phyloP scores from a whole-genome alignment of 306 rosid genomes.

The Geum urbanum region DNA sequence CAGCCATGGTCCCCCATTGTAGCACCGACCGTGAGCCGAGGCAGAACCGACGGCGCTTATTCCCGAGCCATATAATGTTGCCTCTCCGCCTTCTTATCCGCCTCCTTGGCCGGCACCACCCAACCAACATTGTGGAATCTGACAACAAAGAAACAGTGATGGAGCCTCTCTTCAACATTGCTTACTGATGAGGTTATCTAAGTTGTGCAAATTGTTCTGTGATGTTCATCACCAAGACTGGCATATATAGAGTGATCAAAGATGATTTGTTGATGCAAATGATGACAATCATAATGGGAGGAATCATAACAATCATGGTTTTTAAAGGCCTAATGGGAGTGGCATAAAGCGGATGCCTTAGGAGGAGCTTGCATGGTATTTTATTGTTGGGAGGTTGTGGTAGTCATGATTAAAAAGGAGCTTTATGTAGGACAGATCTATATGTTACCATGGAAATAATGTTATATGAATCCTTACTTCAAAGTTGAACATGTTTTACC shows the following conservation, averaged over 20 bases:
- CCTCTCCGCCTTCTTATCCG: constrained; percentile 55
- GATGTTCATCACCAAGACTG: constrained; percentile 5
- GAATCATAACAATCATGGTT: constrained; percentile 61
- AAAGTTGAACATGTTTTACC: background rate
- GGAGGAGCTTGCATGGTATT: constrained; percentile 25
- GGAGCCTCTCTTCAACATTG: constrained; percentile 57
- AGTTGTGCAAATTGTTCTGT: background rate
- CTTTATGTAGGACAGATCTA: constrained; percentile 22
- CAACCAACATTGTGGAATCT: constrained; percentile 39
- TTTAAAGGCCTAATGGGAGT: constrained; percentile 51
- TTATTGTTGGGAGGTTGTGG: constrained; percentile 48
- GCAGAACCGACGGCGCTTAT: constrained; percentile 60
- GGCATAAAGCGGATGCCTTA: constrained; percentile 39
- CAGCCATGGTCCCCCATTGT: constrained; percentile 63
- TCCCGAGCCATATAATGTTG: constrained; percentile 64
- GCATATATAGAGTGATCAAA: constrained; percentile 45
- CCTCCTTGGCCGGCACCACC: constrained; percentile 55
- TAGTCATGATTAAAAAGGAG: constrained; percentile 48
- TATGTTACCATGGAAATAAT: background rate
- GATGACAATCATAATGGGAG: constrained; percentile 61
- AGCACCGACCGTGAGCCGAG: constrained; percentile 53
- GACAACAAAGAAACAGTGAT: constrained; percentile 53
- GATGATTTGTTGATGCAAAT: constrained; percentile 39
- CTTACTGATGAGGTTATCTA: background rate
- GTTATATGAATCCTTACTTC: background rate